Conservation (phyloP, 768 basidiomycete species). For the Mycena amicta region DNA sequence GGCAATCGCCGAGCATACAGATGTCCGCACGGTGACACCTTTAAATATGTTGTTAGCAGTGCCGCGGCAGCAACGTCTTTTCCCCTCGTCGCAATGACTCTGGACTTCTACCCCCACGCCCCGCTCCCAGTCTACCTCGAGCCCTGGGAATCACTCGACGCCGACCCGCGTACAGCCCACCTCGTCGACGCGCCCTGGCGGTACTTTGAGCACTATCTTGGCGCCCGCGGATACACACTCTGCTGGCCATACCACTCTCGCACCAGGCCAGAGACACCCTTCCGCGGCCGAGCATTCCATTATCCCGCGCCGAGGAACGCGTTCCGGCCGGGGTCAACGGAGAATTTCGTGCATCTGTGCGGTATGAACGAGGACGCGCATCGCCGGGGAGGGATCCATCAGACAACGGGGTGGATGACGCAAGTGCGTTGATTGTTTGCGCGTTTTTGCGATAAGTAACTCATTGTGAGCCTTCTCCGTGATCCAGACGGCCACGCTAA, state of each 20-base stretch:
- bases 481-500: constrained; percentile 13
- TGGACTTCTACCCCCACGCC: constrained; percentile 12
- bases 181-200: constrained; percentile 21
- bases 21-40: not conserved
- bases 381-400: constrained; percentile 8
- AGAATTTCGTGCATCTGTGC: constrained; percentile 10
- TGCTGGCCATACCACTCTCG: constrained; percentile 24
- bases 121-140: constrained; percentile 16
- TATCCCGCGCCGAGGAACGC: constrained; percentile 11
- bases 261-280: constrained; percentile 12
- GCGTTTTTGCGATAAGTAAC: not conserved
- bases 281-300: not conserved
- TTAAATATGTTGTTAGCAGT: not conserved
- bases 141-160: constrained; percentile 20
- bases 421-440: constrained; percentile 7
- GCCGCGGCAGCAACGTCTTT: not conserved
- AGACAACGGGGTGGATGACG: constrained; percentile 23
- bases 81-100: not conserved
- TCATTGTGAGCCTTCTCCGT: not conserved
- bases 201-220: constrained; percentile 18
- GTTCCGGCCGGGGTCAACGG: constrained; percentile 8
- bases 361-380: not conserved
- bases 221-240: constrained; percentile 14
- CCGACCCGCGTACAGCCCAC: constrained; percentile 11
- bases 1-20: not conserved